A percentile compares a stretch with the other conserved stretches of the same genome.
These are phyloP conservation scores for Alternaria tenuissima DNA, from an alignment of 2,329 filamentous ascomycete species.

Conservation along the genomic window DNA sequence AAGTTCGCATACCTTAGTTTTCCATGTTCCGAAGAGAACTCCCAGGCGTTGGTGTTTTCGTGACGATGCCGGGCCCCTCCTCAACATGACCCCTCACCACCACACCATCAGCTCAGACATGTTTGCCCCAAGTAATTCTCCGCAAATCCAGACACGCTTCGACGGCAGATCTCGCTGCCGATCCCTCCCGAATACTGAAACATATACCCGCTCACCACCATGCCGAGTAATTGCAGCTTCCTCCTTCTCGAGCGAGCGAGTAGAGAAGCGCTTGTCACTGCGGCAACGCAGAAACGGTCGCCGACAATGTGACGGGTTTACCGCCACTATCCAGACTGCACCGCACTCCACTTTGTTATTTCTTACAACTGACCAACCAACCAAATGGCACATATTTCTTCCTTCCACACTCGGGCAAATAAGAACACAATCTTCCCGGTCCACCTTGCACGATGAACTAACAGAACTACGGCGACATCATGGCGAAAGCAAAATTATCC, in stretches of 20 bases:
- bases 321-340: conserved; percentile 8
- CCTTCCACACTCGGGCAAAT: not conserved
- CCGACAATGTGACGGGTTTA: conserved; percentile 10
- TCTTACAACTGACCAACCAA: not conserved
- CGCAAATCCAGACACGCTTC: conserved; percentile 37
- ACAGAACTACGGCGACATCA: not conserved
- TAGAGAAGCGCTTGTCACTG: conserved; percentile 15
- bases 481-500: not conserved
- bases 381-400: not conserved
- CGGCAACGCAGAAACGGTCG: conserved; percentile 10
- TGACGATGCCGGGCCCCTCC: conserved; percentile 3
- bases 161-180: conserved; percentile 34
- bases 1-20: conserved; percentile 2
- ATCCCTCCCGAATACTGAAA: conserved; percentile 27
- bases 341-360: not conserved
- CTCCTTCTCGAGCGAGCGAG: conserved; percentile 5
- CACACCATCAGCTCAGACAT: conserved; percentile 25
- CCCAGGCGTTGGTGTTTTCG: not conserved
- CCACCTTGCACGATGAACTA: not conserved
- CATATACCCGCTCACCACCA: conserved; percentile 11
- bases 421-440: not conserved
- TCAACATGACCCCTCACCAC: conserved; percentile 29
- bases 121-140: conserved; percentile 26
- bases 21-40: not conserved
- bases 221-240: conserved; percentile 6